These are phyloP conservation scores for Drosera spatulata DNA, from an alignment of 179 eudicot species.

Conservation along the genomic window DNA sequence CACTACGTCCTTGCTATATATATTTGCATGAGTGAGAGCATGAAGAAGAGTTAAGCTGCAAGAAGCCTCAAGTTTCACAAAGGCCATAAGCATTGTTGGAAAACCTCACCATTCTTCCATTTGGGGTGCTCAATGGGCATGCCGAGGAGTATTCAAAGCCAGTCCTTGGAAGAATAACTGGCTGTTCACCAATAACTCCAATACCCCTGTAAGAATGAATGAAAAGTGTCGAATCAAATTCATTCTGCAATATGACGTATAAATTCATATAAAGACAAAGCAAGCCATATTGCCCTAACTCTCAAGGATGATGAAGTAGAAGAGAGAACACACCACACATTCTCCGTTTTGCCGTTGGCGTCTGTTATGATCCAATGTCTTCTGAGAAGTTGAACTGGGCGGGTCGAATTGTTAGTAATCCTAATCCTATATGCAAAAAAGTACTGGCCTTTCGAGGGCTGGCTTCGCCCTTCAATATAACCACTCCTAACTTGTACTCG, in stretches of 20 bases:
- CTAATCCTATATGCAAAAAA: slow-evolving; percentile 92
- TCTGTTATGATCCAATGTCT: slow-evolving; percentile 98
- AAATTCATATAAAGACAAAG: too few species aligned
- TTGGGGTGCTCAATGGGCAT: slow-evolving; percentile 78
- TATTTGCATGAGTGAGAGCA: too few species aligned
- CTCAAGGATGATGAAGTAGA: too few species aligned
- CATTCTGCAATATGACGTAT: too few species aligned
- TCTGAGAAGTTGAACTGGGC: slow-evolving; percentile 91
- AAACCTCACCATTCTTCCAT: slow-evolving; percentile 80
- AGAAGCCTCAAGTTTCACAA: too few species aligned
- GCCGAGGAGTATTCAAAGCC: slow-evolving; percentile 97
- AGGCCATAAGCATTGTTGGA: too few species aligned
- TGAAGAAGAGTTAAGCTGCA: too few species aligned
- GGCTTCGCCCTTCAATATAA: slow-evolving; percentile 82
- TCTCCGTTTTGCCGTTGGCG: slow-evolving; percentile 76
- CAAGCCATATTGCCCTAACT: too few species aligned
- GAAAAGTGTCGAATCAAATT: too few species aligned
- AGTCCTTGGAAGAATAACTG: slow-evolving; percentile 81
- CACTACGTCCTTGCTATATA: too few species aligned
- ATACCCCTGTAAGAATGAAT: slow-evolving; percentile 41
- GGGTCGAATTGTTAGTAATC: slow-evolving; percentile 85
- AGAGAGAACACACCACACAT: slow-evolving; percentile 58
- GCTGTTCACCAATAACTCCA: slow-evolving; percentile 97
- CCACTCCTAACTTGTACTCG: slow-evolving; percentile 97
- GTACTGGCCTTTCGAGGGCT: slow-evolving; percentile 76